A percentile compares a stretch with the other conserved stretches of the same genome.
These are phyloP conservation scores for Lasiodiplodia sp. DNA, from an alignment of 2,329 filamentous ascomycete genomes.

Conservation along the genomic window DNA sequence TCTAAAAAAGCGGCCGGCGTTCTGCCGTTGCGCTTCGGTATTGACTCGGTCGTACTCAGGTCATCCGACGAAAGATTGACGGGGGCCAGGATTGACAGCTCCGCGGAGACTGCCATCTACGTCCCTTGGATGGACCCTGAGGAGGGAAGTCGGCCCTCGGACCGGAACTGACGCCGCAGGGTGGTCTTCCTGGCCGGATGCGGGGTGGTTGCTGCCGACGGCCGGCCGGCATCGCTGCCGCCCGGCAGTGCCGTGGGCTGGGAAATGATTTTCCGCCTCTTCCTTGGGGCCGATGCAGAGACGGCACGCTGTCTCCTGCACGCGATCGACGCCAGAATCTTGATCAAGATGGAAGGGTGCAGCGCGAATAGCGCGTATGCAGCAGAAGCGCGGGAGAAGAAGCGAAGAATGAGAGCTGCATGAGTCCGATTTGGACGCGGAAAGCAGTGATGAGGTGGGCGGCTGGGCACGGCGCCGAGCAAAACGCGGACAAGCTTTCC, in stretches of 20 bases:
- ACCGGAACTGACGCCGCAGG: not conserved
- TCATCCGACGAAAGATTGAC: not conserved
- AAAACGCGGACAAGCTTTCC: not conserved
- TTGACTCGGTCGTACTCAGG: not conserved
- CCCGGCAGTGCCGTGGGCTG: not conserved
- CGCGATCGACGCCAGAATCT: not conserved
- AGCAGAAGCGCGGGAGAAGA: slow-evolving; percentile 12
- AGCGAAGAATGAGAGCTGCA: not conserved
- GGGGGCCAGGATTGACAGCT: too few relatives aligned
- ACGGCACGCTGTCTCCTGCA: not conserved
- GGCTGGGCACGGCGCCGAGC: not conserved
- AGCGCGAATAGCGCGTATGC: not conserved
- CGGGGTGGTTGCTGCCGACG: not conserved
- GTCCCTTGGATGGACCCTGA: not conserved
- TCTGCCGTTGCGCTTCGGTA: not conserved
- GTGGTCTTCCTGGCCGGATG: not conserved
- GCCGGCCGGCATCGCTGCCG: slow-evolving; percentile 5
- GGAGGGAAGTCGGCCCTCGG: slow-evolving; percentile 2
- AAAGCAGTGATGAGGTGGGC: not conserved
- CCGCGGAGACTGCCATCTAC: too few relatives aligned
- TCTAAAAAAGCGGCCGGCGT: not conserved
- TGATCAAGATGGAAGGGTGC: not conserved
- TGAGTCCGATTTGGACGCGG: too few relatives aligned
- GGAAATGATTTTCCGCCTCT: slow-evolving; percentile 11
- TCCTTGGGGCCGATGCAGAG: not conserved